Evolutionary conservation across 129 eudicot genomes (phyloP), one percentile per base, ranked within the genome.

Genomic region (Centella asiatica): DNA sequence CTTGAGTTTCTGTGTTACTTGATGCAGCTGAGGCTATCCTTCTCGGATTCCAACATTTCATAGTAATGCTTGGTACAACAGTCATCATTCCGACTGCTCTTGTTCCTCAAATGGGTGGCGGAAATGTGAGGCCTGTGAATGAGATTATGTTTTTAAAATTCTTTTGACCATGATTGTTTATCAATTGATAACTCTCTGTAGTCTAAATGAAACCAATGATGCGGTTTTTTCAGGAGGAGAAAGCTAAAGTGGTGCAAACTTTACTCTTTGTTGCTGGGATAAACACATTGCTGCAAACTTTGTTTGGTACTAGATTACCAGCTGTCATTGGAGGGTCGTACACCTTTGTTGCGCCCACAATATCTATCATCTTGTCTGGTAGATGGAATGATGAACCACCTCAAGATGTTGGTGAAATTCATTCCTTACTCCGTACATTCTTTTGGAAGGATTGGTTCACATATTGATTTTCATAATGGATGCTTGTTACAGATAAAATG

Each of bases 61-160:
- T 83, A 49, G 86, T 83, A 47, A 83, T 83, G 90, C 86, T 83
- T 39, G 90, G 86, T 45, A 80, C 90, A 22, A 71, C 72, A 0
- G 86, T 83, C 44, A 78, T 83, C 61, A 84, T 84, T 57, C 77
- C 92, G 44, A 77, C 76, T 17, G 87, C 87, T 74, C 87, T 84
- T 62, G 92, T 84, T 69, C 92, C 92, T 34, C 92, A 84, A 69
- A 84, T 84, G 92, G 92, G 92, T 18, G 92, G 92, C 68, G 84
- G 87, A 77, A 84, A 80, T 68, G 92, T 84, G 61, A 67, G 76
- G 32, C 56, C 44, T 32, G 5, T 22, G 75, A 67, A 59, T 58
- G 33, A 9, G 60, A 54, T n/a, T 29, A 22, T 23, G 26, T 31
- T 13, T 13, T 20, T 55, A 0, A n/a, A 18, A 14, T 29, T 45